Evolutionary conservation across 2,329 filamentous ascomycete genomes (phyloP).

Genomic region (Fusarium sp.): DNA sequence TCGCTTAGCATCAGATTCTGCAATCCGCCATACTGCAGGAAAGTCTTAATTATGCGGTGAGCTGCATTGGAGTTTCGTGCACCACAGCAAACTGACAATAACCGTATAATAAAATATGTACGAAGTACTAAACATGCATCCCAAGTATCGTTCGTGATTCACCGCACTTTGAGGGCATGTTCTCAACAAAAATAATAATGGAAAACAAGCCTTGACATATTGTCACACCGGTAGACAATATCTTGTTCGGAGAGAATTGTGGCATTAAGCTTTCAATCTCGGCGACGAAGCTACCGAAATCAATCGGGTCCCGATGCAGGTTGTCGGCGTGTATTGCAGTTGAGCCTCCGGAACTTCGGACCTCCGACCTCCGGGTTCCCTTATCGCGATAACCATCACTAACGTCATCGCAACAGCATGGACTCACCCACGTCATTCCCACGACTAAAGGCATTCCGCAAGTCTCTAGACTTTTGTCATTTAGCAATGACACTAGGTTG

Average conservation of each 20-base stretch:
- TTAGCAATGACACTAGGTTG: neutral
- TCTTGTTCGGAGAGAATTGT: neutral
- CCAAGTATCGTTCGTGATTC: neutral
- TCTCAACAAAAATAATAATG: neutral
- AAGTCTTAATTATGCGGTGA: neutral
- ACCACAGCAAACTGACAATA: neutral
- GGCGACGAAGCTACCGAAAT: neutral
- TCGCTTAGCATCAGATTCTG: neutral
- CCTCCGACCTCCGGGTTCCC: slow-evolving; percentile 7
- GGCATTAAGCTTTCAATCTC: slow-evolving; percentile 4
- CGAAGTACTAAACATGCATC: neutral
- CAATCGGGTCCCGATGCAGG: neutral
- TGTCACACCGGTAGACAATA: neutral
- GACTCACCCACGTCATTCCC: slow-evolving; percentile 5
- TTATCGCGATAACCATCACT: slow-evolving; percentile 18
- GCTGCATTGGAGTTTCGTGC: neutral
- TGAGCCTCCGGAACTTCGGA: slow-evolving; percentile 15
- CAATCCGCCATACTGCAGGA: neutral
- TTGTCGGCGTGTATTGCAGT: neutral
- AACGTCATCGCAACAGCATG: slow-evolving; percentile 24
- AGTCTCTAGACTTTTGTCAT: neutral
- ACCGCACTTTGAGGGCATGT: neutral
- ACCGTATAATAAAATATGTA: neutral
- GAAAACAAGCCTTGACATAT: neutral
- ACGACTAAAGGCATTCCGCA: neutral